phyloP scores from a whole-genome alignment of 768 basidiomycete genomes.

The Nevesoporus exiguus region DNA sequence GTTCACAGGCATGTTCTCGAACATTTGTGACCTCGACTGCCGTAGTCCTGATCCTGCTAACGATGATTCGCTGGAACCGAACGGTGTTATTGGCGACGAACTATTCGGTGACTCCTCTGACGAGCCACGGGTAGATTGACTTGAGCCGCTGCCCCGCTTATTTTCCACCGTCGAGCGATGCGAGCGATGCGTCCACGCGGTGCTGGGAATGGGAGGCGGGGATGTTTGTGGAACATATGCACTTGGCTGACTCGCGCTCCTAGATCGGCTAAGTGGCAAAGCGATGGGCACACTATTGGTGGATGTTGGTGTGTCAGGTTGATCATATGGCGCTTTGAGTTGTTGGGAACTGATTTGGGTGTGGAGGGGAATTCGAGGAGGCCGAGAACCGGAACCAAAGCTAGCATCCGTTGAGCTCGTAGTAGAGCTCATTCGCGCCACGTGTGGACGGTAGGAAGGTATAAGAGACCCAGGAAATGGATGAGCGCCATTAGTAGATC shows the following conservation, averaged over 20 bases:
- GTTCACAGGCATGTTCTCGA: slow-evolving; percentile 38
- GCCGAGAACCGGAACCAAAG: slow-evolving; percentile 38
- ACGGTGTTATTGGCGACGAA: slow-evolving; percentile 84
- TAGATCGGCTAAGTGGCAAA: slow-evolving; percentile 50
- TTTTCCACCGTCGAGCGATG: slow-evolving; percentile 40
- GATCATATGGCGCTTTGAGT: slow-evolving; percentile 52
- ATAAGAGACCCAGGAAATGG: slow-evolving; percentile 25
- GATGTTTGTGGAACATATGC: slow-evolving; percentile 56
- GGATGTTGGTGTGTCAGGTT: slow-evolving; percentile 37
- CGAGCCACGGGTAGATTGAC: slow-evolving; percentile 72
- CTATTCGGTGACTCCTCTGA: slow-evolving; percentile 84
- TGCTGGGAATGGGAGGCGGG: slow-evolving; percentile 52
- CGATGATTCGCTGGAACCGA: slow-evolving; percentile 86
- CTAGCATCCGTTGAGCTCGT: slow-evolving; percentile 40
- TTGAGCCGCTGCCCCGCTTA: slow-evolving; percentile 83
- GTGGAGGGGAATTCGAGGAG: slow-evolving; percentile 45
- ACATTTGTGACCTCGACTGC: slow-evolving; percentile 52
- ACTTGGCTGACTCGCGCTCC: slow-evolving; percentile 78
- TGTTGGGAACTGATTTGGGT: slow-evolving; percentile 71
- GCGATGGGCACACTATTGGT: slow-evolving; percentile 15
- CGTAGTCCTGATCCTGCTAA: slow-evolving; percentile 56
- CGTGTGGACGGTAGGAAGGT: slow-evolving; percentile 39
- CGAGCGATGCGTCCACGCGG: slow-evolving; percentile 47
- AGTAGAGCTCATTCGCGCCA: slow-evolving; percentile 47
- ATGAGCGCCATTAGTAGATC: slow-evolving; percentile 44